These are phyloP conservation scores for Tolypocladium guangdongense DNA, from an alignment of 2,329 filamentous ascomycete genomes.

Conservation along the genomic window DNA sequence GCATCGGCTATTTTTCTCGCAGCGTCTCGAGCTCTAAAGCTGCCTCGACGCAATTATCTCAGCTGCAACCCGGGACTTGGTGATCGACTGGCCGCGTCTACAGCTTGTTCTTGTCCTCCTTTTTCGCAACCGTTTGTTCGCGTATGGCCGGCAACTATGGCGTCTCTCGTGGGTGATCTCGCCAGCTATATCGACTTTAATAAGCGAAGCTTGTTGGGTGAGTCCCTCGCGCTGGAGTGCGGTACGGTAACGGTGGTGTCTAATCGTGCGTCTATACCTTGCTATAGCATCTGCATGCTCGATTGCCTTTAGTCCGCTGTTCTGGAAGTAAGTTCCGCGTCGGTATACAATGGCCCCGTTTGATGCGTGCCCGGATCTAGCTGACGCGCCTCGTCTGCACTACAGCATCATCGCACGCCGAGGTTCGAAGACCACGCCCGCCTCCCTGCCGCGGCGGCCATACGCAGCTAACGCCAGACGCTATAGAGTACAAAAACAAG, in stretches of 20 bases:
- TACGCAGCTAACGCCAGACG: conserved; percentile 7
- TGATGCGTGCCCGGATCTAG: neutral
- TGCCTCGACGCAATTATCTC: neutral
- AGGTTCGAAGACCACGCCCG: conserved; percentile 37
- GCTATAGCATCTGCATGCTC: conserved; percentile 63
- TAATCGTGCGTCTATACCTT: conserved; percentile 1
- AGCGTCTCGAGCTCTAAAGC: neutral
- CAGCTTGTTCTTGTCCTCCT: neutral
- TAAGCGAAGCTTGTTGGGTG: conserved; percentile 57
- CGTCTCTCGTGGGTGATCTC: conserved; percentile 28
- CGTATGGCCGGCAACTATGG: conserved; percentile 21
- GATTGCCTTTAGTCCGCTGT: conserved; percentile 94
- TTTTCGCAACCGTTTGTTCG: neutral
- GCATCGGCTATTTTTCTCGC: no score
- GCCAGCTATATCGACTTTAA: conserved; percentile 57
- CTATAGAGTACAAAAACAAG: conserved; percentile 79
- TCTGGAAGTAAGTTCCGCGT: conserved; percentile 81
- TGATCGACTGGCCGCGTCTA: neutral
- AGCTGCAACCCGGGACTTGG: neutral
- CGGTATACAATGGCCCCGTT: neutral
- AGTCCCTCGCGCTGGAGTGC: conserved; percentile 14
- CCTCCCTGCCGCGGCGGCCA: conserved; percentile 5
- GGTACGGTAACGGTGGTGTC: neutral
- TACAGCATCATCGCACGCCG: conserved; percentile 68
- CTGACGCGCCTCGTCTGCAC: neutral